Conservation (phyloP, 352 stramenopile genomes). For the Phytophthora cactorum region DNA sequence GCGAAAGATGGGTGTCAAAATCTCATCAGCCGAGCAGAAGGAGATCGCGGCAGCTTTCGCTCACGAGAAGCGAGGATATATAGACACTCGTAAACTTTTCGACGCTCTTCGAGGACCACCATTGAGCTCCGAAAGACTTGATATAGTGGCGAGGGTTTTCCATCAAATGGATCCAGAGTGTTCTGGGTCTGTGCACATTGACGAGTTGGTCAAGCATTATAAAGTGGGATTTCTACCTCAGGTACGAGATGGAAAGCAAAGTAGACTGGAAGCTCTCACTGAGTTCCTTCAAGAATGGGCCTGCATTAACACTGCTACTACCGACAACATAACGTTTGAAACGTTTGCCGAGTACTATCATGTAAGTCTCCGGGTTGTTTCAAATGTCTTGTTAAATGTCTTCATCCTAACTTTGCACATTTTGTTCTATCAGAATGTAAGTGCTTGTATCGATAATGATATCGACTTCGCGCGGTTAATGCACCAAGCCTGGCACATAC, state of each 20-base stretch:
- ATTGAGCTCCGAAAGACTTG: constrained; percentile 35
- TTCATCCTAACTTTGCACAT: constrained; percentile 4
- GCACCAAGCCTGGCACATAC: constrained; percentile 66
- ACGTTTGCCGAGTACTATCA: constrained; percentile 87
- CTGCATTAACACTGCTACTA: constrained; percentile 29
- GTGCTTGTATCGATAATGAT: constrained; percentile 74
- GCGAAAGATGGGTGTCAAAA: constrained; percentile 60
- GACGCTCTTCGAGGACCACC: constrained; percentile 42
- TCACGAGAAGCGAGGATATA: constrained; percentile 49
- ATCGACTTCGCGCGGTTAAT: constrained; percentile 89
- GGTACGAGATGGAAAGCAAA: constrained; percentile 72
- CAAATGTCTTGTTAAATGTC: not conserved
- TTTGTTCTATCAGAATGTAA: constrained; percentile 63
- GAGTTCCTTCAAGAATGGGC: constrained; percentile 84
- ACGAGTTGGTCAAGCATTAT: constrained; percentile 74
- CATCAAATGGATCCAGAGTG: constrained; percentile 52
- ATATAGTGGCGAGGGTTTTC: constrained; percentile 66
- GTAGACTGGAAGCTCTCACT: constrained; percentile 51
- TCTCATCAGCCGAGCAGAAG: constrained; percentile 40
- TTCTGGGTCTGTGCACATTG: constrained; percentile 48
- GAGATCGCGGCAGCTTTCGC: constrained; percentile 55
- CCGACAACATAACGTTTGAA: constrained; percentile 53
- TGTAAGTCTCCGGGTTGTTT: constrained; percentile 31
- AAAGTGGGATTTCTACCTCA: constrained; percentile 74
- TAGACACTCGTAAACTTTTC: constrained; percentile 67